phyloP scores from a whole-genome alignment of 2,329 filamentous ascomycete species.

The Aspergillus vadensis region DNA sequence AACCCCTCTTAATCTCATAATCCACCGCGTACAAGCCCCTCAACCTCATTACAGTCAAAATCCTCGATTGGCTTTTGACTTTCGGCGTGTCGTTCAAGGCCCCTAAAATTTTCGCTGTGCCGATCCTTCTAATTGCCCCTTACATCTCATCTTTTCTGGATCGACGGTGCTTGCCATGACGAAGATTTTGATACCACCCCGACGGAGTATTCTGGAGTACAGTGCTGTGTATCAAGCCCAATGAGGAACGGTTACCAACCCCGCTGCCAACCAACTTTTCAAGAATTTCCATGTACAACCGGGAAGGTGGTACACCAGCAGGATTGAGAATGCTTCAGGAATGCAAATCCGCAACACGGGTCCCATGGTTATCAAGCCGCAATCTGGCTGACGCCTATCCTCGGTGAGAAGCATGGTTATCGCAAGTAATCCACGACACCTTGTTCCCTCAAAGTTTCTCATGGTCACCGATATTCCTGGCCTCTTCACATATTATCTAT shows the following conservation, averaged over 20 bases:
- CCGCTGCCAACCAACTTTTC: not conserved
- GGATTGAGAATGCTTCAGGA: not conserved
- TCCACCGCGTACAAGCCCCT: not conserved
- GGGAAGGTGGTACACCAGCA: not conserved
- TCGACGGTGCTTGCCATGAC: not conserved
- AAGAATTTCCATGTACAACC: not conserved
- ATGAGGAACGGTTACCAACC: not conserved
- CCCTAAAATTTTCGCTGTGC: not conserved
- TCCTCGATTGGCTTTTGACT: not conserved
- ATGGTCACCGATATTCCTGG: not conserved
- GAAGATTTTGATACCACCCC: not conserved
- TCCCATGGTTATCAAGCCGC: not conserved
- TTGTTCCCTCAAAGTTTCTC: not conserved
- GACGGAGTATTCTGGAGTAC: not conserved
- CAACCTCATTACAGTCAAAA: not conserved
- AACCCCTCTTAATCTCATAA: not conserved
- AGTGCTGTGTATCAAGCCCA: not conserved
- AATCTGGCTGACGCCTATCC: not conserved
- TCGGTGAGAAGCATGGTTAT: not conserved
- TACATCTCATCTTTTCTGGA: not conserved
- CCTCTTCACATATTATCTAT: not conserved
- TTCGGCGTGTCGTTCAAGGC: not conserved
- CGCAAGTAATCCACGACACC: not conserved
- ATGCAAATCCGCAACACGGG: not conserved
- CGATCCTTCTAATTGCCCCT: not conserved